Evolutionary conservation across 2,329 filamentous ascomycete species (phyloP).

Genomic region (Sporothrix globosa): DNA sequence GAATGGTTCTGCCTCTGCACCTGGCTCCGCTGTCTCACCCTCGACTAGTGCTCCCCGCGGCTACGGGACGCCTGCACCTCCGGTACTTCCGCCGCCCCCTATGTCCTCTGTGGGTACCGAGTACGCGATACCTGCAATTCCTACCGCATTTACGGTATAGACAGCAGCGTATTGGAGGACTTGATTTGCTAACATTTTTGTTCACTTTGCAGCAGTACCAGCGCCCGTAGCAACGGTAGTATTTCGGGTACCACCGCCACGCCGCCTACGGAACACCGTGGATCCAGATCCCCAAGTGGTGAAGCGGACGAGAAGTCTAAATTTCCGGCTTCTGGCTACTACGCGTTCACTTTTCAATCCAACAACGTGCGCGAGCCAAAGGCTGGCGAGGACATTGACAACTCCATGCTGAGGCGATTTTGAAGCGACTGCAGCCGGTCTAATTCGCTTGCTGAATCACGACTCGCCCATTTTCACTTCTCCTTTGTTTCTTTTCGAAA

Average conservation of each 20-base stretch:
- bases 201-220: slow-evolving; percentile 41
- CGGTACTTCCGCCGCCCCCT: slow-evolving; percentile 44
- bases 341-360: slow-evolving; percentile 38
- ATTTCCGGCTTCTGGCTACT: slow-evolving; percentile 37
- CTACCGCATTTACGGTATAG: slow-evolving; percentile 19
- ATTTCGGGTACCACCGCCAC: slow-evolving; percentile 39
- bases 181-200: slow-evolving; percentile 28
- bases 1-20: slow-evolving; percentile 33
- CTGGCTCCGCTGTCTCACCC: slow-evolving; percentile 45
- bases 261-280: slow-evolving; percentile 46
- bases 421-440: slow-evolving; percentile 18
- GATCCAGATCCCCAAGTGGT: slow-evolving; percentile 38
- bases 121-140: slow-evolving; percentile 33
- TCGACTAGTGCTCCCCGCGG: slow-evolving; percentile 44
- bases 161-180: background rate
- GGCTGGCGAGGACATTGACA: slow-evolving; percentile 55
- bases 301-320: slow-evolving; percentile 49
- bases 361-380: slow-evolving; percentile 45
- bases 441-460: background rate
- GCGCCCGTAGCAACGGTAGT: slow-evolving; percentile 46
- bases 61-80: slow-evolving; percentile 45
- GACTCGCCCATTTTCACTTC: background rate
- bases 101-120: slow-evolving; percentile 36
- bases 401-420: slow-evolving; percentile 58
- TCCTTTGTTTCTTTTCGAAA: background rate